A percentile compares a stretch with the other conserved stretches of the same genome.
phyloP scores from a whole-genome alignment of 1,139 yeast species.

The Meyerozyma smithsonii region DNA sequence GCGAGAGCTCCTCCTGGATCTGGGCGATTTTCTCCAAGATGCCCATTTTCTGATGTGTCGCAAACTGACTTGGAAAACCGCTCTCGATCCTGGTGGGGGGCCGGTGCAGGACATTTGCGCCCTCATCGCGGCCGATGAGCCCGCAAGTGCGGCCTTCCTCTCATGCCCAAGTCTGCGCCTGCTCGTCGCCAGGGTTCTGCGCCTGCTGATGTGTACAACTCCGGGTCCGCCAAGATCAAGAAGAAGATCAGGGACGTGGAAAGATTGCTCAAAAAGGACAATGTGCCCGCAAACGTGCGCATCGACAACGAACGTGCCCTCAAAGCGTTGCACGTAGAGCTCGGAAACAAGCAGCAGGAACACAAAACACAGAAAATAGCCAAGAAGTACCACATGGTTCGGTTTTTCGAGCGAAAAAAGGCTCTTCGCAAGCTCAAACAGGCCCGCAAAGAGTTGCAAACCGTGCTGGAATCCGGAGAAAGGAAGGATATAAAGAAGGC shows the following conservation, averaged over 20 bases:
- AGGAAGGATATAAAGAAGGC: constrained; percentile 51
- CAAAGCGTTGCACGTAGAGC: constrained; percentile 64
- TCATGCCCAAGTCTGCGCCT: constrained; percentile 1
- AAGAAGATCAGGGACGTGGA: constrained; percentile 85
- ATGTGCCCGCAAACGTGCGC: constrained; percentile 69
- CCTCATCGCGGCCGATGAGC: too few relatives aligned
- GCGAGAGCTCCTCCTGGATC: constrained; percentile 88
- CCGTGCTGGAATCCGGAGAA: constrained; percentile 34
- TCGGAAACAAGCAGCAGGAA: constrained; percentile 48
- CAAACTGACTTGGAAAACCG: background rate
- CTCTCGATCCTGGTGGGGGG: background rate
- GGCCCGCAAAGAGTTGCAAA: constrained; percentile 46
- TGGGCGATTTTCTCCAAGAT: constrained; percentile 69
- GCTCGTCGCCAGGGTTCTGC: background rate
- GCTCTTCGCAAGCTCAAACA: constrained; percentile 72
- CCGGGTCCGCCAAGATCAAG: constrained; percentile 53
- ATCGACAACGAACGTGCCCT: constrained; percentile 84
- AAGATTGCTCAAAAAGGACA: constrained; percentile 59
- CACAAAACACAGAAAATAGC: constrained; percentile 55
- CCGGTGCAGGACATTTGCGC: background rate
- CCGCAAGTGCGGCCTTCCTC: too few relatives aligned
- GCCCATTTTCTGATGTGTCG: background rate
- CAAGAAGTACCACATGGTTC: constrained; percentile 88
- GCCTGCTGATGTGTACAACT: constrained; percentile 9
- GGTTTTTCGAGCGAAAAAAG: constrained; percentile 88